phyloP scores from a whole-genome alignment of 352 stramenopile genomes.

The Phytophthora podocarpi region DNA sequence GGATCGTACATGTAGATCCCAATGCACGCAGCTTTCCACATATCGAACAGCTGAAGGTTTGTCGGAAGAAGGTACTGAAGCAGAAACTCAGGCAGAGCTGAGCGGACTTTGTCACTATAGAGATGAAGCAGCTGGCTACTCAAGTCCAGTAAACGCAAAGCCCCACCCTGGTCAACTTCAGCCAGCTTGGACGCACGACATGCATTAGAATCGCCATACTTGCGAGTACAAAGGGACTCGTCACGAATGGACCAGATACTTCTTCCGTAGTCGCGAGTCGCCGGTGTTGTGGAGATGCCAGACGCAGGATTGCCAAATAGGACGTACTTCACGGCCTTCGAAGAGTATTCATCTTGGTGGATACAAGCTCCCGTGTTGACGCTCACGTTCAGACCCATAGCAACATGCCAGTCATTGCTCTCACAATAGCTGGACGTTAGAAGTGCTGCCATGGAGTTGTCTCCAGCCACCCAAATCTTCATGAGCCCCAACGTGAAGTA shows the following conservation, averaged over 20 bases:
- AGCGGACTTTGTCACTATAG: slow-evolving; percentile 17
- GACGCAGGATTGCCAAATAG: not conserved
- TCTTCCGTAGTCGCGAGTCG: not conserved
- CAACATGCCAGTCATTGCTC: slow-evolving; percentile 5
- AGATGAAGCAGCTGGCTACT: slow-evolving; percentile 48
- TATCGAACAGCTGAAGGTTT: slow-evolving; percentile 57
- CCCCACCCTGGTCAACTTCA: too few species aligned
- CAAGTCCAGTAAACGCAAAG: slow-evolving; percentile 37
- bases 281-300: not conserved
- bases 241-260: not conserved
- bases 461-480: slow-evolving; percentile 8
- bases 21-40: slow-evolving; percentile 61
- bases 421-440: slow-evolving; percentile 4
- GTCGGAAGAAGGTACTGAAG: slow-evolving; percentile 65
- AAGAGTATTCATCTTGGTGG: not conserved
- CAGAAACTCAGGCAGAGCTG: slow-evolving; percentile 59
- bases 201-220: not conserved
- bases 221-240: not conserved
- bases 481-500: slow-evolving; percentile 9
- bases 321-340: slow-evolving; percentile 9
- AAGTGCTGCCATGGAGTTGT: slow-evolving; percentile 8
- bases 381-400: slow-evolving; percentile 15
- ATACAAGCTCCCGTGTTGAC: slow-evolving; percentile 11
- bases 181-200: not conserved
- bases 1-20: slow-evolving; percentile 42